phyloP scores from a whole-genome alignment of 2,329 filamentous ascomycete species.

The Pseudodiploospora longispora region DNA sequence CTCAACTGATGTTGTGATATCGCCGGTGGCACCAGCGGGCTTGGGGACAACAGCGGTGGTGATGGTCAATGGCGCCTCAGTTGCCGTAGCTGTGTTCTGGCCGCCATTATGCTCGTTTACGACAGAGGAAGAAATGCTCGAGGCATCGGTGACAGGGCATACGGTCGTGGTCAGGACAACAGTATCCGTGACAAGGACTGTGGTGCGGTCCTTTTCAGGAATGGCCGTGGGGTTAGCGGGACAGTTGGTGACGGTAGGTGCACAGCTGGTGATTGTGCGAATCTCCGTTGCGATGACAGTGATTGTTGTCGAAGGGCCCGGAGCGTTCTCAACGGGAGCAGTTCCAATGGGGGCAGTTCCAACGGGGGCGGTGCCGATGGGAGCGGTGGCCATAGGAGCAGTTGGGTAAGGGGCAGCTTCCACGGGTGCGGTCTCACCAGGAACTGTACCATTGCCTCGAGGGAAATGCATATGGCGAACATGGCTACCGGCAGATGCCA shows the following conservation, averaged over 20 bases:
- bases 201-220: slow-evolving; percentile 26
- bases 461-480: slow-evolving; percentile 8
- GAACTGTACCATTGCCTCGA: slow-evolving; percentile 17
- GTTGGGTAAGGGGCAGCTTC: slow-evolving; percentile 13
- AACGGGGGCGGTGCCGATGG: slow-evolving; percentile 7
- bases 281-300: slow-evolving; percentile 47
- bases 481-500: slow-evolving; percentile 8
- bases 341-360: neutral
- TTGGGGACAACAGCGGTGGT: slow-evolving; percentile 4
- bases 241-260: slow-evolving; percentile 51
- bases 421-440: slow-evolving; percentile 3
- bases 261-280: slow-evolving; percentile 51
- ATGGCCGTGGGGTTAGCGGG: slow-evolving; percentile 27
- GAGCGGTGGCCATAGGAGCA: slow-evolving; percentile 30
- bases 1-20: slow-evolving; percentile 14
- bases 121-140: slow-evolving; percentile 32
- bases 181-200: slow-evolving; percentile 29
- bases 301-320: slow-evolving; percentile 28
- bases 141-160: slow-evolving; percentile 37
- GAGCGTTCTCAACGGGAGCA: slow-evolving; percentile 9
- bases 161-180: slow-evolving; percentile 32
- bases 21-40: slow-evolving; percentile 28
- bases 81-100: slow-evolving; percentile 21
- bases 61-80: slow-evolving; percentile 5
- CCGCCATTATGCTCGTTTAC: slow-evolving; percentile 27